These are phyloP conservation scores for Glomus cerebriforme DNA, from an alignment of 192 early-diverging fungal species.

Conservation along the genomic window DNA sequence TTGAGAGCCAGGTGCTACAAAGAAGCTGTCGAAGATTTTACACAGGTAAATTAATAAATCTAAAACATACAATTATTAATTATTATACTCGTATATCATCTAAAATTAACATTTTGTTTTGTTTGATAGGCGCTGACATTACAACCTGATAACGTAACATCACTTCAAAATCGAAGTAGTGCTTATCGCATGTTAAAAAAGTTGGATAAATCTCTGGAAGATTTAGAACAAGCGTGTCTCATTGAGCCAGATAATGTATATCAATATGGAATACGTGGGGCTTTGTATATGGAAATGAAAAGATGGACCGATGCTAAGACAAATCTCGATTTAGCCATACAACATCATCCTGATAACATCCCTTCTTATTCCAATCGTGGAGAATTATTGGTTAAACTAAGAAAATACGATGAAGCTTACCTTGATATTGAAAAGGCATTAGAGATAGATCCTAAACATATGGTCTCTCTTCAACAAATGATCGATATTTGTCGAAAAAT, in stretches of 20 bases:
- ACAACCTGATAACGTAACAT: neutral
- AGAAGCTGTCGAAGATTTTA: neutral
- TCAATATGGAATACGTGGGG: neutral
- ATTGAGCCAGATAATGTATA: neutral
- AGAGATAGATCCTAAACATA: neutral
- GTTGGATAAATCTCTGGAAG: neutral
- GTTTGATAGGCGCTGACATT: neutral
- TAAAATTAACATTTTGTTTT: neutral
- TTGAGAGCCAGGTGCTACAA: neutral
- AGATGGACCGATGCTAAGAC: neutral
- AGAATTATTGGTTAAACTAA: neutral
- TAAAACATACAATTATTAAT: neutral
- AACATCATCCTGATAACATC: neutral
- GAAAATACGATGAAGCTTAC: neutral
- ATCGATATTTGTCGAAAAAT: neutral
- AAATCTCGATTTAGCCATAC: neutral
- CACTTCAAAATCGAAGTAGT: neutral
- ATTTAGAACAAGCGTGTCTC: neutral
- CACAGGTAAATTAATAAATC: neutral
- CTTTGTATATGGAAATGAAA: neutral
- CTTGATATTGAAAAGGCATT: neutral
- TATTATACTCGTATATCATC: too few species aligned
- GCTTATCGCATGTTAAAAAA: constrained; percentile 5
- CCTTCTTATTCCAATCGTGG: neutral
- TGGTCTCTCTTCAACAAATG: neutral